These are phyloP conservation scores for Gracilaria domingensis DNA, from an alignment of 23 red algal genomes.

Conservation along the genomic window DNA sequence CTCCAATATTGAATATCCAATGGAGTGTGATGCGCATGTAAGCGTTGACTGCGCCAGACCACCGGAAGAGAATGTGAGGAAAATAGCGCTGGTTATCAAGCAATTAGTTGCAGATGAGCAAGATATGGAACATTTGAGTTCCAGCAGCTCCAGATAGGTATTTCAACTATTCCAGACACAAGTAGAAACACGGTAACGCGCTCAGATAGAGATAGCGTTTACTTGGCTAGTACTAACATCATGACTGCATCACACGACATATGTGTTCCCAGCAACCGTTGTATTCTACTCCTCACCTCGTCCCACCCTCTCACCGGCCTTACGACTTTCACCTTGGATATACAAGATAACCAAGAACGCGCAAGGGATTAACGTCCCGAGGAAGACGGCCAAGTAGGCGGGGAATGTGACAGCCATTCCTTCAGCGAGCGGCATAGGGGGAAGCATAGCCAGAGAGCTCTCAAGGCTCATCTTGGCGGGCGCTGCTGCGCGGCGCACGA, in stretches of 20 bases:
- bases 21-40: slow-evolving; percentile 67
- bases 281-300: slow-evolving; percentile 54
- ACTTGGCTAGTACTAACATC: slow-evolving; percentile 47
- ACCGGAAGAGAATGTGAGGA: slow-evolving; percentile 60
- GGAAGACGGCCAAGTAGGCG: slow-evolving; percentile 97
- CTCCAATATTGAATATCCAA: slow-evolving; percentile 60
- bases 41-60: slow-evolving; percentile 56
- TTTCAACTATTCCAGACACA: background rate
- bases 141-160: slow-evolving; percentile 22
- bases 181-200: slow-evolving; percentile 10
- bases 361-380: slow-evolving; percentile 95
- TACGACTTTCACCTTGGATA: slow-evolving; percentile 96
- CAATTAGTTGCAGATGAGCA: slow-evolving; percentile 56
- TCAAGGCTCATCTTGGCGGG: slow-evolving; percentile 54
- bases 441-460: slow-evolving; percentile 34
- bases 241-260: slow-evolving; percentile 18
- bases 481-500: slow-evolving; percentile 41
- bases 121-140: slow-evolving; percentile 34
- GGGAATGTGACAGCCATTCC: slow-evolving; percentile 96
- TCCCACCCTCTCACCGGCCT: slow-evolving; percentile 81
- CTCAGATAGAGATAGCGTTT: slow-evolving; percentile 20
- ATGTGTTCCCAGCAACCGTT: slow-evolving; percentile 19
- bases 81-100: slow-evolving; percentile 54
- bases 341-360: slow-evolving; percentile 98
- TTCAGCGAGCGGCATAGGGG: slow-evolving; percentile 60